A percentile compares a stretch with the other conserved stretches of the same genome.
Evolutionary conservation across 495 filamentous ascomycete species (phyloP).

Genomic region (Rhypophila decipiens): DNA sequence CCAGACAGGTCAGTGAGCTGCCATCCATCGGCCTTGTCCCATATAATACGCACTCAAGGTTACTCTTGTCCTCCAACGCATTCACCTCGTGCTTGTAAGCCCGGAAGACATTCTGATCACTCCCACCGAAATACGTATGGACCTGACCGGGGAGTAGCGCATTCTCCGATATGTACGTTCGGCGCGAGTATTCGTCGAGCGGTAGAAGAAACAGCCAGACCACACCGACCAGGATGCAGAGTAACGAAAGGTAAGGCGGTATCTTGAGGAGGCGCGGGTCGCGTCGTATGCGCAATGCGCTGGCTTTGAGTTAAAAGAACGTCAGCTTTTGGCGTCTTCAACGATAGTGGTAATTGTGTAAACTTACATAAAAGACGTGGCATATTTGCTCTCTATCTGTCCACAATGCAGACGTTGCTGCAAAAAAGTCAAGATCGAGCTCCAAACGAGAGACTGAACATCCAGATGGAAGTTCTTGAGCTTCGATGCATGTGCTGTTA

Average conservation of each 20-base stretch:
- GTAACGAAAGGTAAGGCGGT: constrained; percentile 74
- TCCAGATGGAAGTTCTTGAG: too few species aligned
- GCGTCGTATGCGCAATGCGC: constrained; percentile 48
- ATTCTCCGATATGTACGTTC: constrained; percentile 96
- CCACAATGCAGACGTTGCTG: background rate
- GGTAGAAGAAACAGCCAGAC: constrained; percentile 91
- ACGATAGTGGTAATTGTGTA: background rate
- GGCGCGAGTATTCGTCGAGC: constrained; percentile 82
- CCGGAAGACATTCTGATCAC: constrained; percentile 90
- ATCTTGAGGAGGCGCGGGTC: constrained; percentile 65
- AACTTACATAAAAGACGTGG: constrained; percentile 26
- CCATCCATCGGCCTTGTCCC: background rate
- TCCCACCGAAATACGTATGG: constrained; percentile 93
- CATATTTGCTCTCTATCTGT: constrained; percentile 16
- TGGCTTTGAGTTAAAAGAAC: constrained; percentile 26
- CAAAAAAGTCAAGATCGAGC: background rate
- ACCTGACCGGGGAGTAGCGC: constrained; percentile 93
- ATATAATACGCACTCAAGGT: constrained; percentile 35
- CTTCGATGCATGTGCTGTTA: too few species aligned
- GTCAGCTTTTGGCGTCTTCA: background rate
- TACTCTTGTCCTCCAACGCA: constrained; percentile 47
- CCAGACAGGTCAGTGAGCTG: background rate
- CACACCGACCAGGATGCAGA: constrained; percentile 86
- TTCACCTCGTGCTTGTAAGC: constrained; percentile 84
- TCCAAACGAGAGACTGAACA: background rate